phyloP scores from a whole-genome alignment of 225 moss, liverwort and hornwort genomes.

The Antitrichia curtipendula region DNA sequence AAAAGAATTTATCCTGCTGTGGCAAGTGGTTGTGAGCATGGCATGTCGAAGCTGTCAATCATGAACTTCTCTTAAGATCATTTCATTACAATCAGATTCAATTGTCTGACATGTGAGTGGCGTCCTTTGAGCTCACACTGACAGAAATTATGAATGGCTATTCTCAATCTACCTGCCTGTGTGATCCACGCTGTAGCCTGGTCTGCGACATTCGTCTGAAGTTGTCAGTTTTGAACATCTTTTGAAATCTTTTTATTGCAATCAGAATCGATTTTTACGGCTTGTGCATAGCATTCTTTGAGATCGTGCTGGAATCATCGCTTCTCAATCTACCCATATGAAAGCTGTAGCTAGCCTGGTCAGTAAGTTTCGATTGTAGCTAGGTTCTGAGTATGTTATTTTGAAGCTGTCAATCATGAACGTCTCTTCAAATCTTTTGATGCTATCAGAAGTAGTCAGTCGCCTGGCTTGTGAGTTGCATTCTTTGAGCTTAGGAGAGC shows the following conservation, averaged over 20 bases:
- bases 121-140: neutral
- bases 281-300: neutral
- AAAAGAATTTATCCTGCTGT: neutral
- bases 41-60: neutral
- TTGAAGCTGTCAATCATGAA: neutral
- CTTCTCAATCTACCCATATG: neutral
- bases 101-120: neutral
- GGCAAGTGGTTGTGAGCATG: neutral
- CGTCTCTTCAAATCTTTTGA: neutral
- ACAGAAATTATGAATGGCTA: neutral
- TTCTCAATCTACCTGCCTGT: neutral
- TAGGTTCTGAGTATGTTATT: neutral
- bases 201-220: neutral
- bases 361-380: neutral
- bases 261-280: neutral
- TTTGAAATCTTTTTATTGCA: neutral
- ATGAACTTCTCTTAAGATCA: neutral
- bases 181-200: neutral
- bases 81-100: neutral
- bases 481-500: neutral
- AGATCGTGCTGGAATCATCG: neutral
- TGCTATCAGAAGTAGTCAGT: too few relatives aligned
- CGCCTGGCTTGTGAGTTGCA: too few relatives aligned
- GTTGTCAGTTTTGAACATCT: neutral
- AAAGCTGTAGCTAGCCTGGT: neutral